phyloP scores from a whole-genome alignment of 1,284 basidiomycete genomes.

The Phylloporus sp. region DNA sequence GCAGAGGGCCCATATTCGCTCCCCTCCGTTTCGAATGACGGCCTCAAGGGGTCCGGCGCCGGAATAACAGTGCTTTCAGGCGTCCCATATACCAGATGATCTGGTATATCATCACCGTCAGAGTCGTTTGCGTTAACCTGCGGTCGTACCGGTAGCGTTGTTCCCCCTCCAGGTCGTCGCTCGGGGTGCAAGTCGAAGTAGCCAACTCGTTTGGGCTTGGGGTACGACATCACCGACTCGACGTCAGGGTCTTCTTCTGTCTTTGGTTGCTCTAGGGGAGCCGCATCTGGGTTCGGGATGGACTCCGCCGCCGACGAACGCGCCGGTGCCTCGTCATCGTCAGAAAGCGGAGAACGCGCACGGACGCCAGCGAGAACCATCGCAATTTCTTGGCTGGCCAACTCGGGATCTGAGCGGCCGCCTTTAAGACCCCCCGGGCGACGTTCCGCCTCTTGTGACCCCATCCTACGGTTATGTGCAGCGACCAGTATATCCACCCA shows the following conservation, averaged over 20 bases:
- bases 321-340: slow-evolving; percentile 36
- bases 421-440: slow-evolving; percentile 40
- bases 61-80: slow-evolving; percentile 25
- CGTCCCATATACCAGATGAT: slow-evolving; percentile 36
- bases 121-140: slow-evolving; percentile 36
- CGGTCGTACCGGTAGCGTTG: slow-evolving; percentile 33
- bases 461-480: slow-evolving; percentile 60
- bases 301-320: slow-evolving; percentile 13
- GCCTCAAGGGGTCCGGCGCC: slow-evolving; percentile 31
- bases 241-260: slow-evolving; percentile 40
- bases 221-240: slow-evolving; percentile 41
- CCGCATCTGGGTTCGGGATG: background rate
- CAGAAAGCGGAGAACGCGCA: slow-evolving; percentile 53
- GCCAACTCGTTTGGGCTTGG: slow-evolving; percentile 48
- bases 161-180: slow-evolving; percentile 39
- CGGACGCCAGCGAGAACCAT: slow-evolving; percentile 70
- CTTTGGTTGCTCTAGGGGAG: slow-evolving; percentile 36
- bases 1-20: slow-evolving; percentile 40
- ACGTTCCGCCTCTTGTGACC: slow-evolving; percentile 58
- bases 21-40: slow-evolving; percentile 37
- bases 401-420: slow-evolving; percentile 63
- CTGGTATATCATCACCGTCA: slow-evolving; percentile 40
- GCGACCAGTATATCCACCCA: slow-evolving; percentile 88
- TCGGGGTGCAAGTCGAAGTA: slow-evolving; percentile 76
- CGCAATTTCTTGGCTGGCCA: slow-evolving; percentile 72